Evolutionary conservation across 169 alveolate genomes (phyloP).

Genomic region (Cryptosporidium ubiquitum): DNA sequence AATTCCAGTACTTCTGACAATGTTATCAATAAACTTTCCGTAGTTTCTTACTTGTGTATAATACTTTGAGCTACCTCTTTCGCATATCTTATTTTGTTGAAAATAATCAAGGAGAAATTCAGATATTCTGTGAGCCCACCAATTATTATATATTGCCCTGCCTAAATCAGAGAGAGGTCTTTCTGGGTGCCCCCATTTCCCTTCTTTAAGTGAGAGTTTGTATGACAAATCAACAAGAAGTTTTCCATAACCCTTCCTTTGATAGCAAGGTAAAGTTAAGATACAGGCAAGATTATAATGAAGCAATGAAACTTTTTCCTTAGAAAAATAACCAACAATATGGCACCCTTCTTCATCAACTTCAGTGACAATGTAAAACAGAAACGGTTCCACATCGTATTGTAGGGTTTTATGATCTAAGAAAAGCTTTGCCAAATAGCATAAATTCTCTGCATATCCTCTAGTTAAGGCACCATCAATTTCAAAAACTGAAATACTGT

Average conservation of each 20-base stretch:
- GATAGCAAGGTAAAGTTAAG: constrained; percentile 90
- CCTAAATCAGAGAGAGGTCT: constrained; percentile 98
- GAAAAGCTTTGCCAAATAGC: constrained; percentile 95
- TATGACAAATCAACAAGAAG: constrained; percentile 89
- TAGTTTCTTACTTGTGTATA: not conserved
- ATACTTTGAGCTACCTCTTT: not conserved
- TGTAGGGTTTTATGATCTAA: constrained; percentile 96
- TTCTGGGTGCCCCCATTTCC: constrained; percentile 97
- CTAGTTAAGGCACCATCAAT: constrained; percentile 94
- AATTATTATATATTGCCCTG: constrained; percentile 93
- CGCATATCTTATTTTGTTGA: not conserved
- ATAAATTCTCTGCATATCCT: constrained; percentile 95
- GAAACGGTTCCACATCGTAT: constrained; percentile 82
- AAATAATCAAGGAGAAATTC: constrained; percentile 46
- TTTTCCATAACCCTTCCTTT: constrained; percentile 92
- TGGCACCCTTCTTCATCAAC: constrained; percentile 89
- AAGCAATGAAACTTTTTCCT: constrained; percentile 87
- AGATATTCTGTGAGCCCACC: constrained; percentile 93
- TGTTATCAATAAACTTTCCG: constrained; percentile 25
- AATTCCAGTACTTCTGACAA: constrained; percentile 60
- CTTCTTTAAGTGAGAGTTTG: constrained; percentile 91
- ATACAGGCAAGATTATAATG: constrained; percentile 89
- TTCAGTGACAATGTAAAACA: constrained; percentile 95
- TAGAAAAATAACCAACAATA: constrained; percentile 90
- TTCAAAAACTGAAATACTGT: constrained; percentile 93